Evolutionary conservation across 2,329 filamentous ascomycete species (phyloP).

Genomic region (Fusarium redolens): DNA sequence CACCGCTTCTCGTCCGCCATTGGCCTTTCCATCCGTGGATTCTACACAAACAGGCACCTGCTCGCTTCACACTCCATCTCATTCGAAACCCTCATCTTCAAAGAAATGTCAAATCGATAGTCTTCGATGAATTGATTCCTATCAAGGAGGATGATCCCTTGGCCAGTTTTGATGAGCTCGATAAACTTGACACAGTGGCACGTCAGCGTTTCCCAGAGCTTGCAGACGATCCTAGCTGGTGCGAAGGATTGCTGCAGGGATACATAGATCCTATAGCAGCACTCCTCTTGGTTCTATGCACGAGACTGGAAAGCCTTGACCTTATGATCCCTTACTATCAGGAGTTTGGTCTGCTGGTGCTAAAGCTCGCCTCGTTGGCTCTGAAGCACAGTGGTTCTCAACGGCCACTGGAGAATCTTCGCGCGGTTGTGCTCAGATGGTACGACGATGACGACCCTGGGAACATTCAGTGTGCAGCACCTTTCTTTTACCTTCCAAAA

Average conservation of each 20-base stretch:
- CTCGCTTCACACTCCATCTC: background rate
- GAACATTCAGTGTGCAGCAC: background rate
- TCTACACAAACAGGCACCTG: background rate
- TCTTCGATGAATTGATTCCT: background rate
- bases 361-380: fast-evolving
- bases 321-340: background rate
- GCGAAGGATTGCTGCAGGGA: fast-evolving
- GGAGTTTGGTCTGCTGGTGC: background rate
- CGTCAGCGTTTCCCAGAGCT: background rate
- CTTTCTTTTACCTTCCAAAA: background rate
- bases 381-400: fast-evolving
- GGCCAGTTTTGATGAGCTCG: background rate
- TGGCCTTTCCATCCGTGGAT: background rate
- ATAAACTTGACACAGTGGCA: background rate
- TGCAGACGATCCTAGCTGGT: background rate
- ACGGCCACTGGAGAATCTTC: background rate
- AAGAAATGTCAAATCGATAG: background rate
- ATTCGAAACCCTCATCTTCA: background rate
- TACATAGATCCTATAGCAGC: fast-evolving
- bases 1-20: background rate
- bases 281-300: background rate
- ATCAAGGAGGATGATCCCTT: background rate
- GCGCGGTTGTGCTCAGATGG: background rate
- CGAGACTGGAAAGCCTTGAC: background rate
- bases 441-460: fast-evolving